Evolutionary conservation across 139 green algal species (phyloP).

Genomic region (Micractinium sp.): DNA sequence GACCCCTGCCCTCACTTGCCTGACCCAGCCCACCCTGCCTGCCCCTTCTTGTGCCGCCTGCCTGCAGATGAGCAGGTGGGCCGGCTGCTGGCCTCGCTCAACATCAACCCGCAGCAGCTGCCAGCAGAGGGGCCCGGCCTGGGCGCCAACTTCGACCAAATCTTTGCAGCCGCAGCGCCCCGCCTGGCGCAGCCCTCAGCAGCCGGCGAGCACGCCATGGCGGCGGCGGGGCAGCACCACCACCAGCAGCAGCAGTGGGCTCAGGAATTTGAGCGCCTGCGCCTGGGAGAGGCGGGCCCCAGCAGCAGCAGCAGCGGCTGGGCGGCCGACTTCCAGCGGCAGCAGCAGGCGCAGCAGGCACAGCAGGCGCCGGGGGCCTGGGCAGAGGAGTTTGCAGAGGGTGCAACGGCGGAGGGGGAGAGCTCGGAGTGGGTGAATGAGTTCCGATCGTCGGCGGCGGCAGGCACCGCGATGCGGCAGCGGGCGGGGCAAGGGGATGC

Average conservation of each 20-base stretch:
- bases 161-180: slow-evolving; percentile 24
- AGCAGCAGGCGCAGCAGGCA: slow-evolving; percentile 29
- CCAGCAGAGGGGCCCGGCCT: slow-evolving; percentile 41
- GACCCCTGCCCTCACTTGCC: neutral
- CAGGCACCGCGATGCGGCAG: slow-evolving; percentile 6
- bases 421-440: slow-evolving; percentile 53
- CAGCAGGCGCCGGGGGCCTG: slow-evolving; percentile 8
- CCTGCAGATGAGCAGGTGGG: slow-evolving; percentile 61
- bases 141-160: slow-evolving; percentile 46
- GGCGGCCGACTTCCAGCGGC: slow-evolving; percentile 56
- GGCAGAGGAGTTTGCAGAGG: slow-evolving; percentile 20
- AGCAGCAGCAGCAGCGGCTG: slow-evolving; percentile 50
- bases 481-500: slow-evolving; percentile 17
- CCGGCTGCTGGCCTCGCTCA: slow-evolving; percentile 71
- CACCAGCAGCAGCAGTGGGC: slow-evolving; percentile 31
- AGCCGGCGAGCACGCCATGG: slow-evolving; percentile 35
- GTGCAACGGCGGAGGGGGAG: neutral
- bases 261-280: slow-evolving; percentile 44
- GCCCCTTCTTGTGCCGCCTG: neutral
- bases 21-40: neutral
- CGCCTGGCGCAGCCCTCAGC: slow-evolving; percentile 18
- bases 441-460: slow-evolving; percentile 32
- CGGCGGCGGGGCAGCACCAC: neutral
- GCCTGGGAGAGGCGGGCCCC: neutral
- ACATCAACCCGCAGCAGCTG: slow-evolving; percentile 72